Conservation (phyloP, 176 grass and related monocot genomes). For the Ampelocalamus luodianensis region DNA sequence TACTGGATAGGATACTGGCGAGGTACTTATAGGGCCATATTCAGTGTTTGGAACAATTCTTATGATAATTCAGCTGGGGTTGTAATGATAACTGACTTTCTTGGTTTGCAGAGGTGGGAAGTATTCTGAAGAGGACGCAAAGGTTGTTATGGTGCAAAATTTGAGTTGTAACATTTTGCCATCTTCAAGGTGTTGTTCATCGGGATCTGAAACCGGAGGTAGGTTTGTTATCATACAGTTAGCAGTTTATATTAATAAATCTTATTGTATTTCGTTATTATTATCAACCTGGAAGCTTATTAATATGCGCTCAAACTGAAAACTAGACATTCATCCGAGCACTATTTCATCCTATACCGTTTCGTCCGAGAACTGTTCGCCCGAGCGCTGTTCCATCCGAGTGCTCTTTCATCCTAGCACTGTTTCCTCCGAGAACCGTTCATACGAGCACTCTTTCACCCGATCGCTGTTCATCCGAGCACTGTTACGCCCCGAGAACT, state of each 20-base stretch:
- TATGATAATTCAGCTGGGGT: constrained; percentile 21
- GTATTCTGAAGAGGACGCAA: constrained; percentile 99
- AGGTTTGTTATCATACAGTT: constrained; percentile 33
- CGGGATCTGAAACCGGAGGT: constrained; percentile 99
- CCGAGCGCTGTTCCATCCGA: too few species aligned
- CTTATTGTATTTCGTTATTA: background rate
- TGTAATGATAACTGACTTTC: constrained; percentile 20
- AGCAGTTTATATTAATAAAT: constrained; percentile 17
- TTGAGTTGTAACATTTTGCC: constrained; percentile 93
- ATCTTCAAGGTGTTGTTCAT: constrained; percentile 99
- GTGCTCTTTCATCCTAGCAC: too few species aligned
- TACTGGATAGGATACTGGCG: constrained; percentile 90
- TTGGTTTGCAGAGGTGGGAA: constrained; percentile 79
- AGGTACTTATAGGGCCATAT: constrained; percentile 55
- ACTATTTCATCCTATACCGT: too few species aligned
- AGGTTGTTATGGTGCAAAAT: constrained; percentile 88
- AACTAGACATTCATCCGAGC: background rate
- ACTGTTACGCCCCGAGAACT: too few species aligned
- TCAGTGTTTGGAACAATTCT: constrained; percentile 7
- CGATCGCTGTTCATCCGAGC: too few species aligned
- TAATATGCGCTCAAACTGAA: constrained; percentile 32
- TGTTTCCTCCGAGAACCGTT: too few species aligned
- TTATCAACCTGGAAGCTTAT: constrained; percentile 4
- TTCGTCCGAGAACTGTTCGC: background rate
- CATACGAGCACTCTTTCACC: too few species aligned